phyloP scores from a whole-genome alignment of 2,329 filamentous ascomycete species.

The Colletotrichum sp. region DNA sequence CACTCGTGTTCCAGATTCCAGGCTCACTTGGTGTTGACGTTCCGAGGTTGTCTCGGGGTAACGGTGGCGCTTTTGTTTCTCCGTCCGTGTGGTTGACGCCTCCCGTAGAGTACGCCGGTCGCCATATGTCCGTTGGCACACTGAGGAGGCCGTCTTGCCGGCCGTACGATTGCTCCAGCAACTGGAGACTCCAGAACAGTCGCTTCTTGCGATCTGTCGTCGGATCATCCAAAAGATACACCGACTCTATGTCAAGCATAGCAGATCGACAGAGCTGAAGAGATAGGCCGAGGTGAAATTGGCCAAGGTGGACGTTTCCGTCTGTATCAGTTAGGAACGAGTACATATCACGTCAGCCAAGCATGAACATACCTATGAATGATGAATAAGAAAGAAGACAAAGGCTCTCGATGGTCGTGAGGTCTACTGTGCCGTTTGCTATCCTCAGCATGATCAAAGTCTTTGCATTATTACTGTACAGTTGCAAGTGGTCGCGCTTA shows the following conservation, averaged over 20 bases:
- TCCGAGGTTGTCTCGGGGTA: conserved; percentile 49
- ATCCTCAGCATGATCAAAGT: conserved; percentile 52
- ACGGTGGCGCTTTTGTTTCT: conserved; percentile 40
- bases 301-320: conserved; percentile 51
- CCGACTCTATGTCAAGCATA: conserved; percentile 48
- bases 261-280: conserved; percentile 56
- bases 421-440: conserved; percentile 53
- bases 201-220: conserved; percentile 49
- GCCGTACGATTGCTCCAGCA: conserved; percentile 55
- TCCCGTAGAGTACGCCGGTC: conserved; percentile 35
- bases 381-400: conserved; percentile 54
- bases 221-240: conserved; percentile 39
- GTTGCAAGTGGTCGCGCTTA: conserved; percentile 33
- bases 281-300: conserved; percentile 54
- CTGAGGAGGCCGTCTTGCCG: conserved; percentile 48
- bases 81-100: conserved; percentile 27
- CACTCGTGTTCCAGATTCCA: conserved; percentile 55
- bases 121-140: conserved; percentile 44
- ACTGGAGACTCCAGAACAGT: conserved; percentile 56
- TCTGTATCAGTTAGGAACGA: conserved; percentile 36
- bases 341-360: background rate
- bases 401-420: conserved; percentile 54
- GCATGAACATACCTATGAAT: conserved; percentile 45
- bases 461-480: conserved; percentile 43
- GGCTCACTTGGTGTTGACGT: conserved; percentile 42